These are phyloP conservation scores for Leishmania martiniquensis DNA, from an alignment of 208 protist genomes.

Conservation along the genomic window DNA sequence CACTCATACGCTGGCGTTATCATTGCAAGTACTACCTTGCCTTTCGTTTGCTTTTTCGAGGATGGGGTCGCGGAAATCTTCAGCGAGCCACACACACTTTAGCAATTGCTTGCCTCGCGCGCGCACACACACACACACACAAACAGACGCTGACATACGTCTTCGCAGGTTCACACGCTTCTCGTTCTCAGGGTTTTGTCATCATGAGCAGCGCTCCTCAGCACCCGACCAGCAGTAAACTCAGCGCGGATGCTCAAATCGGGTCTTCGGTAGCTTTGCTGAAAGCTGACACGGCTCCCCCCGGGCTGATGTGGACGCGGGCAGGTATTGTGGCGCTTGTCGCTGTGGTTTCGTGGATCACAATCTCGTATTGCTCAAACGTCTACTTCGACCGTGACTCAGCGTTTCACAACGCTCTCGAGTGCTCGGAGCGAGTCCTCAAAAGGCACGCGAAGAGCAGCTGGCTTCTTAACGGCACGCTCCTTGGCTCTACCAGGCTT, in stretches of 20 bases:
- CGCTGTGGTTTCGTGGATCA: constrained; percentile 55
- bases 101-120: not conserved
- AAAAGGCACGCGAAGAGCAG: constrained; percentile 29
- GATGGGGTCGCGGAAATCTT: not conserved
- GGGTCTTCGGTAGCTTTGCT: not conserved
- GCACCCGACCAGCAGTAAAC: not conserved
- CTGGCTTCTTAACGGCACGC: constrained; percentile 84
- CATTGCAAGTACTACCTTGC: not conserved
- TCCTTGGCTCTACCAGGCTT: constrained; percentile 69
- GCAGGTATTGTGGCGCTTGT: constrained; percentile 54
- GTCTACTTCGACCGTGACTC: constrained; percentile 80
- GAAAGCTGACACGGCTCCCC: not conserved
- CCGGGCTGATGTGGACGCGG: constrained; percentile 45
- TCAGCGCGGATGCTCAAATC: not conserved
- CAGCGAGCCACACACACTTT: not conserved
- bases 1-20: not conserved
- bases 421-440: constrained; percentile 61
- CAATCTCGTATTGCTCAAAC: constrained; percentile 63
- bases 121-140: not conserved
- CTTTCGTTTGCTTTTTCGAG: not conserved
- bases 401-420: constrained; percentile 63
- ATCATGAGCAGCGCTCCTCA: not conserved
- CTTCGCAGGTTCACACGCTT: not conserved
- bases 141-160: not conserved
- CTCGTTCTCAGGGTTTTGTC: not conserved